These are phyloP conservation scores for Alternaria alternata DNA, from an alignment of 2,329 filamentous ascomycete genomes.

Conservation along the genomic window DNA sequence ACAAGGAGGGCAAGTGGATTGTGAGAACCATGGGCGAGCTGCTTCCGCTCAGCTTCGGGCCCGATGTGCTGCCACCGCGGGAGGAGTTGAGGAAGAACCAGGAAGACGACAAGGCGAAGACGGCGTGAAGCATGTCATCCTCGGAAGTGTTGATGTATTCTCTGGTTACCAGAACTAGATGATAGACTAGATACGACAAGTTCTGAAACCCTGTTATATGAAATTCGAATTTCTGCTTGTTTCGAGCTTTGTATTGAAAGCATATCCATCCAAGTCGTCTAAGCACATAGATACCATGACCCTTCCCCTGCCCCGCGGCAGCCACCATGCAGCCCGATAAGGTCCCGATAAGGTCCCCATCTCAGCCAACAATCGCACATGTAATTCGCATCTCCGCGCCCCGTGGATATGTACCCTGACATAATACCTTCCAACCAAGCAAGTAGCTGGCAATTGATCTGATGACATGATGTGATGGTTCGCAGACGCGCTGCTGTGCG, in stretches of 20 bases:
- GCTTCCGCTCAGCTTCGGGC: conserved; percentile 63
- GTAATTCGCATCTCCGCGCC: conserved; percentile 47
- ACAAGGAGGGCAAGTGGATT: conserved; percentile 77
- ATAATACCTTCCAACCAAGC: conserved; percentile 13
- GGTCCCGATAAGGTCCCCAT: not conserved
- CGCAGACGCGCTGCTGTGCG: conserved; percentile 22
- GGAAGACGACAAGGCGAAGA: conserved; percentile 38
- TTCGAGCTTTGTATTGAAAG: not conserved
- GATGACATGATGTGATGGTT: conserved; percentile 52
- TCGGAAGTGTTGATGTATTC: not conserved
- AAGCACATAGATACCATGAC: not conserved
- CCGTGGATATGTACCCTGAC: conserved; percentile 43
- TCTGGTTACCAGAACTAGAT: not conserved
- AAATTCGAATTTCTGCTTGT: not conserved
- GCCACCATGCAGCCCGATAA: conserved; percentile 12
- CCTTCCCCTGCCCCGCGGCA: conserved; percentile 1
- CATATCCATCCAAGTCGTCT: not conserved
- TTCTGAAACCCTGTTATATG: not conserved
- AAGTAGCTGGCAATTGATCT: conserved; percentile 16
- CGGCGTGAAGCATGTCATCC: conserved; percentile 4
- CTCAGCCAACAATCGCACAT: conserved; percentile 1
- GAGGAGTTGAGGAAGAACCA: conserved; percentile 42
- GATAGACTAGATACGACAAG: not conserved
- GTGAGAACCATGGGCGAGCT: conserved; percentile 73
- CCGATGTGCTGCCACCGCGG: conserved; percentile 55